Evolutionary conservation across 2,329 filamentous ascomycete species (phyloP).

Genomic region (Allantophomopsis lycopodina): DNA sequence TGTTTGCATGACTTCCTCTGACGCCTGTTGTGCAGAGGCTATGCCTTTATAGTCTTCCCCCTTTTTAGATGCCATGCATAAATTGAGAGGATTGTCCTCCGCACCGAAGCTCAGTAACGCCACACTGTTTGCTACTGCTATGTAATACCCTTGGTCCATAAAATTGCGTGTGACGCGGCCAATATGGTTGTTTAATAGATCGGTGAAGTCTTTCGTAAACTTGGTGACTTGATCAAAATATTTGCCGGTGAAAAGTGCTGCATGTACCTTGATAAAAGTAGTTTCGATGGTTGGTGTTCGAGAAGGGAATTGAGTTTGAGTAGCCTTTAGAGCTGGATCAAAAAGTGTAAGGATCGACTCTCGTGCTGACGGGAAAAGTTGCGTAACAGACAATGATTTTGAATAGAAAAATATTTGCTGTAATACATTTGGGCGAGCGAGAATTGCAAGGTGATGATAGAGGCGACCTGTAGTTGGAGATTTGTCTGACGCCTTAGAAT

Average conservation of each 20-base stretch:
- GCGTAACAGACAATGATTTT: conserved; percentile 51
- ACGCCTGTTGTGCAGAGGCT: neutral
- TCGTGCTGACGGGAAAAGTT: conserved; percentile 48
- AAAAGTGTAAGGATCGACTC: conserved; percentile 58
- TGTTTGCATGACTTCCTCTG: neutral
- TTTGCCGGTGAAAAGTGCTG: conserved; percentile 43
- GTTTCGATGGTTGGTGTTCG: conserved; percentile 35
- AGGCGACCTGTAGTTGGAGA: conserved; percentile 63
- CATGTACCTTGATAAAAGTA: conserved; percentile 49
- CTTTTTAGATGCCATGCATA: conserved; percentile 7
- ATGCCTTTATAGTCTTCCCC: too few species aligned
- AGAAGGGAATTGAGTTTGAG: conserved; percentile 18
- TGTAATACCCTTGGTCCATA: conserved; percentile 36
- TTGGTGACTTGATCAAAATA: conserved; percentile 29
- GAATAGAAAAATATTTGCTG: conserved; percentile 58
- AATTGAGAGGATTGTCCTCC: conserved; percentile 9
- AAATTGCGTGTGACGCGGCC: conserved; percentile 27
- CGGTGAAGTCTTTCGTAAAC: conserved; percentile 33
- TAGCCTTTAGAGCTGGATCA: conserved; percentile 32
- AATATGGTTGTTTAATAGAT: conserved; percentile 42
- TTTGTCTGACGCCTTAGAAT: conserved; percentile 66
- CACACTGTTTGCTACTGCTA: conserved; percentile 32
- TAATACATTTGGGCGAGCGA: conserved; percentile 52
- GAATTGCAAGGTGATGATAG: conserved; percentile 78
- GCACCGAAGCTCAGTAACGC: conserved; percentile 16